These are phyloP conservation scores for Jacaranda mimosifolia DNA, from an alignment of 257 asterid species.

Conservation along the genomic window DNA sequence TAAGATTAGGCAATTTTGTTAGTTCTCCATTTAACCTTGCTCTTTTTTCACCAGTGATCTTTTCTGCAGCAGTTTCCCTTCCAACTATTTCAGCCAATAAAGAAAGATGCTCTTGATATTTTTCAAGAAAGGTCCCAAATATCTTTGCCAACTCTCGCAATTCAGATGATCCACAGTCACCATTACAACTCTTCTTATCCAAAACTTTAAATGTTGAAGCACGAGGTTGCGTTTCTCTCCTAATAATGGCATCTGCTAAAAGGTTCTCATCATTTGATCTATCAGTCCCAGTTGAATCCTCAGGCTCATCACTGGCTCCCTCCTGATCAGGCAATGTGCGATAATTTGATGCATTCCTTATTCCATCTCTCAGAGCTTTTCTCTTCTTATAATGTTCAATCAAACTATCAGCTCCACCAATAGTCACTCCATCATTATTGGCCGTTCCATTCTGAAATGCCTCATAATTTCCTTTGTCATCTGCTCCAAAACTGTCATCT, in stretches of 20 bases:
- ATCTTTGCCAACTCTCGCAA: slow-evolving; percentile 32
- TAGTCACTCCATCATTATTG: too few relatives aligned
- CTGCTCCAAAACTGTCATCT: slow-evolving; percentile 30
- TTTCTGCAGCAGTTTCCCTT: slow-evolving; percentile 28
- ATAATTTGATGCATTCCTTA: slow-evolving; percentile 24
- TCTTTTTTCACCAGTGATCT: slow-evolving; percentile 30
- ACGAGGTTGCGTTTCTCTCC: slow-evolving; percentile 2
- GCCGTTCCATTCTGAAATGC: not conserved
- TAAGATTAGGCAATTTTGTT: slow-evolving; percentile 36
- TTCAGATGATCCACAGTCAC: slow-evolving; percentile 25
- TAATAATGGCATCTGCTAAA: not conserved
- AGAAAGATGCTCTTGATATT: slow-evolving; percentile 39
- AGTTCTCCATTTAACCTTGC: slow-evolving; percentile 34
- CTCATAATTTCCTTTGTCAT: slow-evolving; percentile 27
- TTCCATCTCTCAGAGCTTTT: slow-evolving; percentile 3
- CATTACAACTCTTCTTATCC: slow-evolving; percentile 12
- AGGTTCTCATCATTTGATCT: slow-evolving; percentile 29
- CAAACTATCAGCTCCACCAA: slow-evolving; percentile 15
- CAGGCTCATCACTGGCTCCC: slow-evolving; percentile 24
- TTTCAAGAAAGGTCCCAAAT: slow-evolving; percentile 35
- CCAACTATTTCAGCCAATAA: slow-evolving; percentile 34
- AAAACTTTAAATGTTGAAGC: slow-evolving; percentile 9
- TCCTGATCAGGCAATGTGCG: slow-evolving; percentile 27
- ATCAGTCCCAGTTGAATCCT: slow-evolving; percentile 28
- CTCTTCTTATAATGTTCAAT: slow-evolving; percentile 22